These are phyloP conservation scores for Leptomonas seymouri DNA, from an alignment of 208 protist genomes.

Conservation along the genomic window DNA sequence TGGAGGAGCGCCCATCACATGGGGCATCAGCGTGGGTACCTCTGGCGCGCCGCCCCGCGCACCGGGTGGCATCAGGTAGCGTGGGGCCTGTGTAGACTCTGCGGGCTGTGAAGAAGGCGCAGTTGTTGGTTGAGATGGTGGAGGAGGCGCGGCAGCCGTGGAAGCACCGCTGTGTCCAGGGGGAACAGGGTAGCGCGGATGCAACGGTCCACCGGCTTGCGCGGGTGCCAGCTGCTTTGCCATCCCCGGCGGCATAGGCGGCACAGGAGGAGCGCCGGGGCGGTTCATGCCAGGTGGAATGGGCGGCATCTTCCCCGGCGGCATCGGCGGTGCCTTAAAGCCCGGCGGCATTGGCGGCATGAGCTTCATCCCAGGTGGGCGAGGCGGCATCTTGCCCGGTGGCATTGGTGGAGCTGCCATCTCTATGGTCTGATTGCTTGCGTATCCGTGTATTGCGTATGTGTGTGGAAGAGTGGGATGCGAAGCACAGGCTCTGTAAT, in stretches of 20 bases:
- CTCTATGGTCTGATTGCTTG: conserved; percentile 2
- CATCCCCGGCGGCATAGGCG: conserved; percentile 42
- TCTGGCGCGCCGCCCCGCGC: background rate
- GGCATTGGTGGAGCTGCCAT: conserved; percentile 39
- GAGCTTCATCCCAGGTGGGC: conserved; percentile 26
- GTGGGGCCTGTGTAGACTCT: conserved; percentile 2
- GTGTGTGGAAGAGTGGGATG: background rate
- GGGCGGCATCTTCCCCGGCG: conserved; percentile 19
- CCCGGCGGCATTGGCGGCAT: conserved; percentile 47
- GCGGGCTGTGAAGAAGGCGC: background rate
- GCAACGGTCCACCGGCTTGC: background rate
- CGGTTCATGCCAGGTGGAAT: conserved; percentile 33
- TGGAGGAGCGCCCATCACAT: conserved; percentile 9
- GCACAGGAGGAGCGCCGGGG: conserved; percentile 34
- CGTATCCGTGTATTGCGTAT: background rate
- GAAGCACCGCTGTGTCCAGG: conserved; percentile 1
- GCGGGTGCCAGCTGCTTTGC: conserved; percentile 9
- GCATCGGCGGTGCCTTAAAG: conserved; percentile 18
- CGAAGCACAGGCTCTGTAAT: background rate
- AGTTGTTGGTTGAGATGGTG: background rate
- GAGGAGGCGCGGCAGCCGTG: background rate
- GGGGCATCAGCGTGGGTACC: conserved; percentile 23
- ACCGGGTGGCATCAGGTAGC: conserved; percentile 30
- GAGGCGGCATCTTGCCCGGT: conserved; percentile 32
- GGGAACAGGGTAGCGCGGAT: conserved; percentile 1